Conservation (phyloP, 306 rosid species). For the Adenanthera pavonina region DNA sequence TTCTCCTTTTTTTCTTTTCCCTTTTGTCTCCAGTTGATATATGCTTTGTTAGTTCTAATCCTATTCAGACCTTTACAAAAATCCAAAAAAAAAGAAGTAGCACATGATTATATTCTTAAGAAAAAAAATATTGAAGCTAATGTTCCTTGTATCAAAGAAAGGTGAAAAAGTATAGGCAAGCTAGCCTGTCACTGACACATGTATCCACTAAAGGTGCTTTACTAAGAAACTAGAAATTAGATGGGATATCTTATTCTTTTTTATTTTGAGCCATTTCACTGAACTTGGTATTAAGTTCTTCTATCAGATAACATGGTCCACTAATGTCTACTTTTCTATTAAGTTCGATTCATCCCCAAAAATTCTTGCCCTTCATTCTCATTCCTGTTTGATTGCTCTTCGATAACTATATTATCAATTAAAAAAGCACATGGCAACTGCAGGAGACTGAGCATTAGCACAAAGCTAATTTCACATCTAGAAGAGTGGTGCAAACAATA, state of each 20-base stretch:
- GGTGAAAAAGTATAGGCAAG: constrained; percentile 48
- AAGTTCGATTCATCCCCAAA: constrained; percentile 38
- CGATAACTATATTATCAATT: neutral
- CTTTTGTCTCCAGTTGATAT: constrained; percentile 26
- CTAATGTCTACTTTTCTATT: constrained; percentile 31
- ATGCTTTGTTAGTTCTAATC: constrained; percentile 46
- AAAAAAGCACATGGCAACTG: constrained; percentile 36
- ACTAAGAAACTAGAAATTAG: constrained; percentile 41
- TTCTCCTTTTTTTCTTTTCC: constrained; percentile 4
- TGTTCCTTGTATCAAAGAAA: constrained; percentile 70
- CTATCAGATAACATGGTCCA: constrained; percentile 53
- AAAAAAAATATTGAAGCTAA: constrained; percentile 45
- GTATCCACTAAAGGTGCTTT: constrained; percentile 51
- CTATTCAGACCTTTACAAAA: constrained; percentile 36
- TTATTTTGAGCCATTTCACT: constrained; percentile 33
- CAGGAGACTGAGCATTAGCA: constrained; percentile 87
- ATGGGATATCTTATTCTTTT: constrained; percentile 59
- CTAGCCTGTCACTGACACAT: constrained; percentile 66
- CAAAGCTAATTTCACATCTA: constrained; percentile 63
- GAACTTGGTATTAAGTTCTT: constrained; percentile 46
- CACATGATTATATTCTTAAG: constrained; percentile 66
- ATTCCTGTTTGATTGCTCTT: constrained; percentile 28
- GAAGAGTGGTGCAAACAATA: constrained; percentile 85
- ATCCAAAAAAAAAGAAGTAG: constrained; percentile 40
- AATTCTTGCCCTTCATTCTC: constrained; percentile 35